A percentile compares a stretch with the other conserved stretches of the same genome.
Conservation (phyloP, 148 eudicot species). For the Camellia granthamiana region DNA sequence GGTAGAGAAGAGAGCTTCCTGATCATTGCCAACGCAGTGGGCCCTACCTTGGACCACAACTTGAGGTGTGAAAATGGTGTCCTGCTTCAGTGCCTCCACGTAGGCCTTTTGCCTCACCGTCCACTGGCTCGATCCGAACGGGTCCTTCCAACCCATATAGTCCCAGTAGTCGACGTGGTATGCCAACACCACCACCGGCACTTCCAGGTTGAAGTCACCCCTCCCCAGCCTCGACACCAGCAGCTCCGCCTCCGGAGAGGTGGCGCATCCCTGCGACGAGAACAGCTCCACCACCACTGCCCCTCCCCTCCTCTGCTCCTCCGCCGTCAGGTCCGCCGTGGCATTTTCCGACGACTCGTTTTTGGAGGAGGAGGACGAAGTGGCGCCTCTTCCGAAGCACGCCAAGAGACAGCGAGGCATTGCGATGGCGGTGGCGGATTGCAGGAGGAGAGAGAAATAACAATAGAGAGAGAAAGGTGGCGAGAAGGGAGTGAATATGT, state of each 20-base stretch:
- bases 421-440: neutral
- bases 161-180: slow-evolving; percentile 96
- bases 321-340: slow-evolving; percentile 35
- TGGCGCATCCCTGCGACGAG: slow-evolving; percentile 88
- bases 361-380: slow-evolving; percentile 14
- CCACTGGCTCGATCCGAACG: slow-evolving; percentile 72
- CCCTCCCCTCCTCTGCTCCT: slow-evolving; percentile 42
- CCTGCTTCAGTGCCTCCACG: slow-evolving; percentile 61
- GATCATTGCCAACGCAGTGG: slow-evolving; percentile 68
- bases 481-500: no score
- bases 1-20: slow-evolving; percentile 46
- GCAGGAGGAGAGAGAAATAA: slow-evolving; percentile 9
- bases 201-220: slow-evolving; percentile 63
- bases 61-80: slow-evolving; percentile 82
- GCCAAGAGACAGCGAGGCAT: slow-evolving; percentile 61
- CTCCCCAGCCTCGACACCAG: slow-evolving; percentile 76
- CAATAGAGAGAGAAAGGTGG: neutral
- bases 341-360: slow-evolving; percentile 15
- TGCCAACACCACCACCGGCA: slow-evolving; percentile 54
- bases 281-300: slow-evolving; percentile 75
- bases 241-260: slow-evolving; percentile 78
- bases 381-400: slow-evolving; percentile 48
- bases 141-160: slow-evolving; percentile 89
- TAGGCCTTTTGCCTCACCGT: slow-evolving; percentile 85
- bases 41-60: slow-evolving; percentile 68